A percentile compares a stretch with the other conserved stretches of the same genome.
Conservation (phyloP, 2,329 filamentous ascomycete genomes). For the Tolypocladium pustulatum region DNA sequence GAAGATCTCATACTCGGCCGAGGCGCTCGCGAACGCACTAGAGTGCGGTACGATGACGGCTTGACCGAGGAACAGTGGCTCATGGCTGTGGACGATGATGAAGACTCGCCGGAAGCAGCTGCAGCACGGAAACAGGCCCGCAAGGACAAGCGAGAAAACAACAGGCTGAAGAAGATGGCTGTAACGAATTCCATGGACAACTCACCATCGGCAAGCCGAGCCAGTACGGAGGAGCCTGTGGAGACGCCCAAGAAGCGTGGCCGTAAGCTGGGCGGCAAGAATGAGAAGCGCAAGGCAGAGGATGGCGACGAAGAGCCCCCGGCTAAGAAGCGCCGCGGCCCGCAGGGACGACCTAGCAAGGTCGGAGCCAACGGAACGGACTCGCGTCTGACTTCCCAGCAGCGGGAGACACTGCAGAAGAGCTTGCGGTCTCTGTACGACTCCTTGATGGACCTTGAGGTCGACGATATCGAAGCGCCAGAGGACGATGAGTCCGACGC, state of each 20-base stretch:
- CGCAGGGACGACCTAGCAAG: conserved; percentile 59
- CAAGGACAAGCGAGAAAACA: conserved; percentile 67
- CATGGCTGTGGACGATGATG: conserved; percentile 93
- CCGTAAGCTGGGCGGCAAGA: conserved; percentile 63
- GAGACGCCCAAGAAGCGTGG: conserved; percentile 73
- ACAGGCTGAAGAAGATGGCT: conserved; percentile 54
- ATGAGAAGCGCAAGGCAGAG: conserved; percentile 81
- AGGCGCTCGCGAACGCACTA: conserved; percentile 87
- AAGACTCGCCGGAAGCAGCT: conserved; percentile 87
- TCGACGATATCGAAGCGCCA: conserved; percentile 54
- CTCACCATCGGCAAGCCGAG: conserved; percentile 69
- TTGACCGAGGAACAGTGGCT: conserved; percentile 98
- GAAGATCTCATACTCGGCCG: conserved; percentile 70
- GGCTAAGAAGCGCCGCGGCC: conserved; percentile 66
- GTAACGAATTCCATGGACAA: conserved; percentile 36
- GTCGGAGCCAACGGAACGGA: conserved; percentile 21
- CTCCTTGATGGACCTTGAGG: conserved; percentile 72
- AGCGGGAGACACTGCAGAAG: conserved; percentile 69
- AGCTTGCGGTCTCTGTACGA: conserved; percentile 72
- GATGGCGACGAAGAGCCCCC: conserved; percentile 68
- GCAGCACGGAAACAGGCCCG: conserved; percentile 82
- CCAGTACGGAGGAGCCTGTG: conserved; percentile 64
- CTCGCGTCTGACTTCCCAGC: conserved; percentile 49
- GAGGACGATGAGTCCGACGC: conserved; percentile 49
- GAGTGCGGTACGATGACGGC: conserved; percentile 92